phyloP scores from a whole-genome alignment of 306 rosid species.

The Inga leiocalycina region DNA sequence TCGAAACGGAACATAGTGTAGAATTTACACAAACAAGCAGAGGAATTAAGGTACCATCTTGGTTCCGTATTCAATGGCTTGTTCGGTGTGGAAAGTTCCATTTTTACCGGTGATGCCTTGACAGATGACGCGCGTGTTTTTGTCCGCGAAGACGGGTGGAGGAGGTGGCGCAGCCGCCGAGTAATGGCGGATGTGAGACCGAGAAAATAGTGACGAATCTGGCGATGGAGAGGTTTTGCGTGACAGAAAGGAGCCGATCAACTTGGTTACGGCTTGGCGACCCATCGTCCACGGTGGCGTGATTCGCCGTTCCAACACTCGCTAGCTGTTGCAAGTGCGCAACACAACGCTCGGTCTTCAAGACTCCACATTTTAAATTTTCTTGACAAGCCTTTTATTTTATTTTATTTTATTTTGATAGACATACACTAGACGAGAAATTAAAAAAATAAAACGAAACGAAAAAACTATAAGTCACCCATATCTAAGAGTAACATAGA shows the following conservation, averaged over 20 bases:
- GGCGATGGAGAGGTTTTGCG: constrained; percentile 42
- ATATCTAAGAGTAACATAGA: too few species aligned
- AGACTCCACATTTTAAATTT: not conserved
- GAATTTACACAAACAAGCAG: not conserved
- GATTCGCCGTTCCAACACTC: constrained; percentile 18
- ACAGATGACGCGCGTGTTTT: constrained; percentile 96
- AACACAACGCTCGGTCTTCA: not conserved
- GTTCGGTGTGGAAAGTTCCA: constrained; percentile 96
- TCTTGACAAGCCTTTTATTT: not conserved
- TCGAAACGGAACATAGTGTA: not conserved
- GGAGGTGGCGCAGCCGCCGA: constrained; percentile 63
- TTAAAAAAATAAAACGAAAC: too few species aligned
- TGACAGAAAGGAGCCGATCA: constrained; percentile 58
- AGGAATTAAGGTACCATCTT: constrained; percentile 65
- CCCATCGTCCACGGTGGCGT: constrained; percentile 48
- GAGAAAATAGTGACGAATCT: not conserved
- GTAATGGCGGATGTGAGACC: constrained; percentile 51
- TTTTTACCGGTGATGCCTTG: constrained; percentile 97
- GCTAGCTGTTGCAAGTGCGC: not conserved
- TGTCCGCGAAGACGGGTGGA: constrained; percentile 94
- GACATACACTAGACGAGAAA: too few species aligned
- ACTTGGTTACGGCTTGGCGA: constrained; percentile 65
- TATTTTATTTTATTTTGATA: too few species aligned
- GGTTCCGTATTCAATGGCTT: constrained; percentile 98
- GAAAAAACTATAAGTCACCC: too few species aligned